These are phyloP conservation scores for Kokia cookei DNA, from an alignment of 441 rosid genomes.

Conservation along the genomic window DNA sequence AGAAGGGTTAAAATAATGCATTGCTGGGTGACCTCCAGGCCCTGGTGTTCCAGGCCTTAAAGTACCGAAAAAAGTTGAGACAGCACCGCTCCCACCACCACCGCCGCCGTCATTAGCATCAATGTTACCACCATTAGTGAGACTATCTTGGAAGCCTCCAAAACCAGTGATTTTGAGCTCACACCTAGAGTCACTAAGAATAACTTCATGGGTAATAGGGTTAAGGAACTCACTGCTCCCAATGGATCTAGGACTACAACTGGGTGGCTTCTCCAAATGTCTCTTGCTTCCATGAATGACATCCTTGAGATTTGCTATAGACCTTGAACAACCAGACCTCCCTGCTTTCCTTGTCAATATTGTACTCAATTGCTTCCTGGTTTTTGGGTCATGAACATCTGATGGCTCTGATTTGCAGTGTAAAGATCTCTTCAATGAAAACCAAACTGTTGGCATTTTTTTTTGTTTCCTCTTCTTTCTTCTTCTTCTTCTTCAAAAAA, in stretches of 20 bases:
- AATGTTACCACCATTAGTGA: slow-evolving; percentile 13
- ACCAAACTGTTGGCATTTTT: slow-evolving; percentile 86
- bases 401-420: slow-evolving; percentile 90
- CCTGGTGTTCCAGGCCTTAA: slow-evolving; percentile 91
- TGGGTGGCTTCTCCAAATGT: slow-evolving; percentile 76
- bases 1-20: slow-evolving; percentile 72
- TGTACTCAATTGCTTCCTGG: slow-evolving; percentile 55
- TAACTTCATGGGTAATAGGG: slow-evolving; percentile 92
- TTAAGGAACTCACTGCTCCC: slow-evolving; percentile 98
- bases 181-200: slow-evolving; percentile 82
- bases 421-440: slow-evolving; percentile 79
- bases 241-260: slow-evolving; percentile 93
- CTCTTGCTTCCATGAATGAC: slow-evolving; percentile 97
- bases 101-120: neutral
- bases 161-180: slow-evolving; percentile 92
- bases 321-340: slow-evolving; percentile 94
- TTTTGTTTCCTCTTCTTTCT: too few species aligned
- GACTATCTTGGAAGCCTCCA: slow-evolving; percentile 54
- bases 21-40: slow-evolving; percentile 53
- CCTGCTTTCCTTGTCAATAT: slow-evolving; percentile 62
- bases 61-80: slow-evolving; percentile 73
- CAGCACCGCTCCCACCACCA: slow-evolving; percentile 18
- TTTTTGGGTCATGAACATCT: slow-evolving; percentile 79
- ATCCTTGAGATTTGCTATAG: slow-evolving; percentile 93
- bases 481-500: neutral